A percentile compares a stretch with the other conserved stretches of the same genome.
Evolutionary conservation across 768 basidiomycete genomes (phyloP).

Genomic region (Russula sp.): DNA sequence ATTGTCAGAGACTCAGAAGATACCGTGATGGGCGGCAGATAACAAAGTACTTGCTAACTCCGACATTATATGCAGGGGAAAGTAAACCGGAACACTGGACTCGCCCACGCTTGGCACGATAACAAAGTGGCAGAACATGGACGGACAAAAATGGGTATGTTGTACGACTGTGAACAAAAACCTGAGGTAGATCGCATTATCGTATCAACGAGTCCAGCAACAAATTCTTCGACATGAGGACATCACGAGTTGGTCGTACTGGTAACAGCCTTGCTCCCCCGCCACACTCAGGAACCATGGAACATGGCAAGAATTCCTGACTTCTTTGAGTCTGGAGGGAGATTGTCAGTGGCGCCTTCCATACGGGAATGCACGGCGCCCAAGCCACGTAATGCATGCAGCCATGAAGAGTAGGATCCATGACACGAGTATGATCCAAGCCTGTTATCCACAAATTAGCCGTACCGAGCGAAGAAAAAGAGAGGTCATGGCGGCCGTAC

Average conservation of each 20-base stretch:
- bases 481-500: slow-evolving; percentile 39
- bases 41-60: no score
- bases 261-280: neutral
- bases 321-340: slow-evolving; percentile 11
- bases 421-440: slow-evolving; percentile 25
- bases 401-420: slow-evolving; percentile 26
- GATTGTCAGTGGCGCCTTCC: slow-evolving; percentile 11
- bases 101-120: no score
- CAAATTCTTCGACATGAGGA: neutral
- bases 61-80: no score
- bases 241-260: neutral
- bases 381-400: slow-evolving; percentile 15
- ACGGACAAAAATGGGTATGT: no score
- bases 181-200: no score
- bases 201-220: no score
- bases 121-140: no score
- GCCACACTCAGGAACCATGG: neutral
- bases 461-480: neutral
- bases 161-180: no score
- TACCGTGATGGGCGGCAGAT: no score
- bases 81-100: no score
- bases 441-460: slow-evolving; percentile 11
- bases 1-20: no score
- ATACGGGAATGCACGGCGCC: slow-evolving; percentile 28
- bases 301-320: slow-evolving; percentile 13